Percentiles rank a stretch among this genome's conserved stretches.
These are phyloP conservation scores for Colletotrichum sp. DNA, from an alignment of 2,329 filamentous ascomycete genomes.

Conservation along the genomic window DNA sequence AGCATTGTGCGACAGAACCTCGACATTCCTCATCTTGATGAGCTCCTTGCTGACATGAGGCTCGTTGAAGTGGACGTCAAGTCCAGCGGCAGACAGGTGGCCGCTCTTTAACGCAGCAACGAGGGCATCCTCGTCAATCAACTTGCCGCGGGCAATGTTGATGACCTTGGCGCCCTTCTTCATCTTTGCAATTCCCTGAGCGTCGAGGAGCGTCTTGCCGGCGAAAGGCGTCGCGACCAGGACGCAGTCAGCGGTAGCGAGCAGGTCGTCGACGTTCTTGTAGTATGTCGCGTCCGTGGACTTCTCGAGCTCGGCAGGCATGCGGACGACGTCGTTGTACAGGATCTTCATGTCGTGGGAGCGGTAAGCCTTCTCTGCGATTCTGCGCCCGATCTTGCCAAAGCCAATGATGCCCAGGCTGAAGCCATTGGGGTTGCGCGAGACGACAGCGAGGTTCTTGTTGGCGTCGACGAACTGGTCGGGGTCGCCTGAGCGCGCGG, in stretches of 20 bases:
- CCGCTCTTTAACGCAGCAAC: constrained; percentile 69
- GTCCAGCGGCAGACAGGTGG: constrained; percentile 66
- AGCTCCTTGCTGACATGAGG: constrained; percentile 40
- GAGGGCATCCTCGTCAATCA: constrained; percentile 74
- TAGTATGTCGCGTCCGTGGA: constrained; percentile 42
- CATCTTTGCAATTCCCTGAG: constrained; percentile 70
- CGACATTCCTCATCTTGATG: constrained; percentile 14
- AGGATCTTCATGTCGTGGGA: constrained; percentile 63
- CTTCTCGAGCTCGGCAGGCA: constrained; percentile 41
- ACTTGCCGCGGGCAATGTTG: constrained; percentile 75
- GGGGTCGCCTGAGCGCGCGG: constrained; percentile 17
- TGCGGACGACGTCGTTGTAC: constrained; percentile 58
- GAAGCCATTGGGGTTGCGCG: constrained; percentile 17
- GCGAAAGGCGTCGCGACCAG: constrained; percentile 71
- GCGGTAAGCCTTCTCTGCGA: constrained; percentile 47
- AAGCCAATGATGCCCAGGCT: constrained; percentile 61
- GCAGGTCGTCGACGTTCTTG: constrained; percentile 12
- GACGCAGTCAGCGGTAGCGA: constrained; percentile 57
- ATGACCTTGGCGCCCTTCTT: constrained; percentile 72
- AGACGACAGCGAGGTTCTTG: constrained; percentile 14
- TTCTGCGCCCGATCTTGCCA: constrained; percentile 62
- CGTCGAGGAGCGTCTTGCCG: constrained; percentile 70
- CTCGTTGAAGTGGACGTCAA: constrained; percentile 77
- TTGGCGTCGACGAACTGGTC: constrained; percentile 19
- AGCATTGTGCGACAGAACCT: constrained; percentile 16